Base-by-base conservation (phyloP, 2,329 filamentous ascomycete genomes). In the Emergomyces orientalis region DNA sequence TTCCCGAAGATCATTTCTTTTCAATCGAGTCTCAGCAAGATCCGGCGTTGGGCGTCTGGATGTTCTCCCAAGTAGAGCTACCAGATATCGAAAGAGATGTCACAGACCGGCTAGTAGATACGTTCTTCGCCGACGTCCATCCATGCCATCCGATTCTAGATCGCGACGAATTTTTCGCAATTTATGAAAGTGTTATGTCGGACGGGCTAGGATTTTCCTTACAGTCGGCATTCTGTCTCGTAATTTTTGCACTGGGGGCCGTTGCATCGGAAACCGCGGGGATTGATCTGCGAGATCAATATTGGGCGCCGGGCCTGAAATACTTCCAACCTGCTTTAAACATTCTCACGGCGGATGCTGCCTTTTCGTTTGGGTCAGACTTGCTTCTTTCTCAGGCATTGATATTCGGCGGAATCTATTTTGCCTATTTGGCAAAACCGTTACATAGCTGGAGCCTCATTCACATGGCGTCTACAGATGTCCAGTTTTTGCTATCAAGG, bases 401-500 rank as follows among this genome's bases (percentile, higher is more conserved):
- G 8, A 71, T 74, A 4, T 65, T 75, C 4, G 73, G 70, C 0
- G 73, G 72, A 39, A 62, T 74, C 2, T 75, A 74, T 60, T 74
- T 73, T 66, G 71, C 72, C 0, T 73, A 72, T 51, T 70, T 74
- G 37, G 71, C 71, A 2, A 68, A 71, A 11, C 72, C 73, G 3
- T 62, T 74, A 34, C 72, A 75, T 30, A 74, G 72, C 59, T 75
- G 72, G 73, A 64, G 69, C 27, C 63, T 74, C n/a, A 73, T 74
- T 32, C 66, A 73, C 55, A 69, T 70, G 14, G 72, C 73, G 8
- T 70, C 71, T 5, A 71, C 70, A 9, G 68, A 70, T 8, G 65
- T 74, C 8, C 72, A 74, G 39, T 71, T 72, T 56, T 68, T 67
- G 56, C 59, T 72, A 2, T 70, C 67, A 4, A 65, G 68, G 27